Evolutionary conservation across 2,329 filamentous ascomycete genomes (phyloP).

Genomic region (Epichloe coenophiala): DNA sequence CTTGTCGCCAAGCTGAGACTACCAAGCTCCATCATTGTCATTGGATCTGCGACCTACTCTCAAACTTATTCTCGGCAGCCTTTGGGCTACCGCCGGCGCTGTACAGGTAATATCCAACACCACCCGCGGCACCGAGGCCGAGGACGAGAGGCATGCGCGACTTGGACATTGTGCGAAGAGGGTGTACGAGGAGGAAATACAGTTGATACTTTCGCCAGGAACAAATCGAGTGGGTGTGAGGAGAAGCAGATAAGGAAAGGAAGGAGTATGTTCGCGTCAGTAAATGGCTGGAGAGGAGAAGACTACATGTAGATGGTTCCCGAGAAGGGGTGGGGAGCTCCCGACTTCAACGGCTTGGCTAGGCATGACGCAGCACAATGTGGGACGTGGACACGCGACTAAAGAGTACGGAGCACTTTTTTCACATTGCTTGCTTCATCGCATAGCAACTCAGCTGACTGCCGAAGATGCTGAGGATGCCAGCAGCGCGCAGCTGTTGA

Average conservation of each 20-base stretch:
- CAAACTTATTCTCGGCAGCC: constrained; percentile 72
- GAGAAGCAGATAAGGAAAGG: background rate
- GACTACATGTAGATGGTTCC: background rate
- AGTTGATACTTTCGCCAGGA: background rate
- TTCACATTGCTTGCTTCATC: background rate
- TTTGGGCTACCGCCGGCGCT: constrained; percentile 67
- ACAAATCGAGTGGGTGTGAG: background rate
- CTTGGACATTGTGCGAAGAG: constrained; percentile 27
- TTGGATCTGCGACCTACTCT: constrained; percentile 41
- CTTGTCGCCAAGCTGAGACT: background rate
- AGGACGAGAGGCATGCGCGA: constrained; percentile 35
- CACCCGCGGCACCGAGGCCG: constrained; percentile 51
- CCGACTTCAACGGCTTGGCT: background rate
- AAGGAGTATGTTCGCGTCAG: background rate
- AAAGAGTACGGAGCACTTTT: too few relatives aligned
- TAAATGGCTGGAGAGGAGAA: constrained; percentile 1
- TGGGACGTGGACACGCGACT: background rate
- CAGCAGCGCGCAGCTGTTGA: background rate
- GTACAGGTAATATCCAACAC: constrained; percentile 85
- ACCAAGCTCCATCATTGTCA: background rate
- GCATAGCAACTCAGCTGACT: background rate
- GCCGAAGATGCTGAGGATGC: constrained; percentile 2
- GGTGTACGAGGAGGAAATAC: background rate
- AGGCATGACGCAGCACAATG: background rate
- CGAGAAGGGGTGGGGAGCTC: background rate